These are phyloP conservation scores for barrel medic (Medicago truncatula) DNA, from an alignment of 306 rosid genomes.

Conservation along the genomic window DNA sequence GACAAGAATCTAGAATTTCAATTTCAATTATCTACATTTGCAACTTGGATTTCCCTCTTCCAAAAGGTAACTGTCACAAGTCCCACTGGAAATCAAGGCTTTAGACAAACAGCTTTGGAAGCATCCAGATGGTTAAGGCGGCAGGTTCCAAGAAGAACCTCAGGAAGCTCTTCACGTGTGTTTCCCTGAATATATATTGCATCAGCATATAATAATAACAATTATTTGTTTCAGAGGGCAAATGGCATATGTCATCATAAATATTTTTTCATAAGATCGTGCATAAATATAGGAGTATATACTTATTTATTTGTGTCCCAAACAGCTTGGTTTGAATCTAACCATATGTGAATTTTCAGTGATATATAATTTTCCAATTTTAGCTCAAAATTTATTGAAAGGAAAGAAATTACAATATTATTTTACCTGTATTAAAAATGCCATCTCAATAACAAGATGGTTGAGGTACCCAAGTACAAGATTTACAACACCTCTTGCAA, in stretches of 20 bases:
- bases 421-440: slow-evolving; percentile 87
- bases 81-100: slow-evolving; percentile 47
- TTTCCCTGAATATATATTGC: slow-evolving; percentile 66
- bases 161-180: slow-evolving; percentile 90
- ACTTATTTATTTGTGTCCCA: background rate
- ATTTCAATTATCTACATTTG: slow-evolving; percentile 41
- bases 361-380: slow-evolving; percentile 11
- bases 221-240: slow-evolving; percentile 9
- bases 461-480: slow-evolving; percentile 96
- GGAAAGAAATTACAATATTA: slow-evolving; percentile 24
- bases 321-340: background rate
- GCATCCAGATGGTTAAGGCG: slow-evolving; percentile 90
- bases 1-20: slow-evolving; percentile 37
- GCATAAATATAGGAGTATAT: slow-evolving; percentile 28
- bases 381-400: slow-evolving; percentile 28
- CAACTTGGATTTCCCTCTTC: slow-evolving; percentile 34
- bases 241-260: background rate
- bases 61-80: slow-evolving; percentile 21
- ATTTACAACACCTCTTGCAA: slow-evolving; percentile 90
- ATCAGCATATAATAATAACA: slow-evolving; percentile 7
- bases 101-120: slow-evolving; percentile 64
- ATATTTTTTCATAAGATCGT: slow-evolving; percentile 8
- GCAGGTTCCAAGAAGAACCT: slow-evolving; percentile 86
- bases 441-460: slow-evolving; percentile 93
- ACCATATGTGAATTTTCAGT: slow-evolving; percentile 13